Base-by-base conservation (phyloP, 371 early-diverging fungal species). In the Encephalitozoon cuniculi region DNA sequence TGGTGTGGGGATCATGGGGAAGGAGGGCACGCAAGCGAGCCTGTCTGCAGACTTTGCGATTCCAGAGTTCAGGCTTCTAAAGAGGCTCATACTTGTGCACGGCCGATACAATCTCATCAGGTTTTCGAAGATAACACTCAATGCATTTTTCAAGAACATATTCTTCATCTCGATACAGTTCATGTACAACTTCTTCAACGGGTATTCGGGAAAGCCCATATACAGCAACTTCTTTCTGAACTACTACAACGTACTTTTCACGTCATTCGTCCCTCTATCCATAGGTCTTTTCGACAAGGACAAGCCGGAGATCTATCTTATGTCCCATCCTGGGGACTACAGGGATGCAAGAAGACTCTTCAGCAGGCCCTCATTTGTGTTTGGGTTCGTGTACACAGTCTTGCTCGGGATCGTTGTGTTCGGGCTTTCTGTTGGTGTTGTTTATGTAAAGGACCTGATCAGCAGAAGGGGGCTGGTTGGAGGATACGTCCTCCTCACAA, bases 11-110 rank as follows among this genome's bases (percentile, higher is more conserved):
- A 95, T 96, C 75, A 90, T 90, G 70, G 97, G 97, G 55, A 89
- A 91, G 71, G 97, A 97, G 82, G 97, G 97, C 46, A 87, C 93
- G 18, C 95, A 94, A 76, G 97, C 97, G 6, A 91, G 94, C 21
- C 89, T 95, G 37, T 89, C 92, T 71, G 90, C 94, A 0, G 97
- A 97, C 86, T 94, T 93, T 82, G 91, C 93, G 39, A 91, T 97
- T 66, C 90, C 91, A 4, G 91, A 93, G 81, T 97, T 97, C 87
- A 87, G 89, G 66, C 90, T 87, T 82, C 83, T 96, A 9, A 71
- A 74, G 53, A 74, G 65, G 30, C 71, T 86, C 18, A 55, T 86
- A 52, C 65, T 83, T 11, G 54, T 78, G 23, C 81, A 84, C 51
- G 84, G 86, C 11, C 15, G 74, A 37, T 59, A 71, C 41, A 77